These are phyloP conservation scores for Podila minutissima DNA, from an alignment of 192 early-diverging fungal species.

Conservation along the genomic window DNA sequence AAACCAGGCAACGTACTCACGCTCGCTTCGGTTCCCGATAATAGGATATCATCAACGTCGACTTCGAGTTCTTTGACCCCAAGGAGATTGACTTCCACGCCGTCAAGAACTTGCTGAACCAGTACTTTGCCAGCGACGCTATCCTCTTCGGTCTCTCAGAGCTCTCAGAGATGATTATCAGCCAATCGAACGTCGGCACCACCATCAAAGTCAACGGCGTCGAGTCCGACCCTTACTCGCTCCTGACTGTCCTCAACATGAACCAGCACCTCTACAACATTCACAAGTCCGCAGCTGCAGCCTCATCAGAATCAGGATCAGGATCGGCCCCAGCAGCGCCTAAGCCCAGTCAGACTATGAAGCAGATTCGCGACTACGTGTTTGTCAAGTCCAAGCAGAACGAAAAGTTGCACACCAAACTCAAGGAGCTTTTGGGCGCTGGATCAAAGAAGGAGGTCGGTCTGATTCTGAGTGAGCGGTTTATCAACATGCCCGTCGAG, in stretches of 20 bases:
- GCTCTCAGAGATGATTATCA: conserved; percentile 86
- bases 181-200: conserved; percentile 80
- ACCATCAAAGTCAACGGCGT: conserved; percentile 88
- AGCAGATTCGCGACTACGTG: conserved; percentile 70
- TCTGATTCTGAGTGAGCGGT: conserved; percentile 84
- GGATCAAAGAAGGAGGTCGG: conserved; percentile 58
- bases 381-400: conserved; percentile 65
- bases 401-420: conserved; percentile 47
- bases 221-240: conserved; percentile 87
- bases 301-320: conserved; percentile 7
- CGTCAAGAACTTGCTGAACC: conserved; percentile 85
- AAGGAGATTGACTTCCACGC: conserved; percentile 90
- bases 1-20: neutral
- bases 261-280: conserved; percentile 61
- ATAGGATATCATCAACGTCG: conserved; percentile 81
- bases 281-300: conserved; percentile 8
- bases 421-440: conserved; percentile 45
- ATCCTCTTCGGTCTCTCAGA: conserved; percentile 77
- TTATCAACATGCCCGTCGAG: conserved; percentile 97
- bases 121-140: conserved; percentile 83
- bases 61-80: conserved; percentile 97
- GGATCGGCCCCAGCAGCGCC: conserved; percentile 4
- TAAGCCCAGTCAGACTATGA: conserved; percentile 59
- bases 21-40: neutral
- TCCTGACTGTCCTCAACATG: conserved; percentile 83